A percentile compares a stretch with the other conserved stretches of the same genome.
These are phyloP conservation scores for Skeletonema tropicum DNA, from an alignment of 108 stramenopile species.

Conservation along the genomic window DNA sequence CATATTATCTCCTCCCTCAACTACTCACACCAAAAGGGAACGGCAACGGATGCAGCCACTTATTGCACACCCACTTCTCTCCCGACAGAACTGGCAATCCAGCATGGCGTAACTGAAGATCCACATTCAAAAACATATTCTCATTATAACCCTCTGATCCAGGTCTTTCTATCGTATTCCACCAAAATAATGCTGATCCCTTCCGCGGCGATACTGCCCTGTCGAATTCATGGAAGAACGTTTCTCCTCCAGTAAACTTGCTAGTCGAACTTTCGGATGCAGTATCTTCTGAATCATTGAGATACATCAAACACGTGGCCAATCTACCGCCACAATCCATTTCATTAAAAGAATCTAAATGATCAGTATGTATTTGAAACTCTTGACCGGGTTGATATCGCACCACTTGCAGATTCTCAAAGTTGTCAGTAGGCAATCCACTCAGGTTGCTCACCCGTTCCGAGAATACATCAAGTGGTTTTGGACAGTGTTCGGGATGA, in stretches of 20 bases:
- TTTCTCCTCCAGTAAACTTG: slow-evolving; percentile 42
- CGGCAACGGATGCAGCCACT: slow-evolving; percentile 53
- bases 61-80: slow-evolving; percentile 55
- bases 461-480: slow-evolving; percentile 37
- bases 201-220: slow-evolving; percentile 21
- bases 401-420: slow-evolving; percentile 64
- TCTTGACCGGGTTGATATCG: slow-evolving; percentile 47
- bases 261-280: background rate
- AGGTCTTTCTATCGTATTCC: slow-evolving; percentile 54
- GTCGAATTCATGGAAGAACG: slow-evolving; percentile 44
- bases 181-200: slow-evolving; percentile 52
- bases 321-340: slow-evolving; percentile 50
- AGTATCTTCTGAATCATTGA: slow-evolving; percentile 27
- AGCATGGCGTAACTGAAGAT: slow-evolving; percentile 46
- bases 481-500: slow-evolving; percentile 22
- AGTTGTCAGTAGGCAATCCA: slow-evolving; percentile 38
- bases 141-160: slow-evolving; percentile 35
- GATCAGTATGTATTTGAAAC: slow-evolving; percentile 57
- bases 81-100: slow-evolving; percentile 43
- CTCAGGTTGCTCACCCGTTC: slow-evolving; percentile 23
- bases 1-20: background rate
- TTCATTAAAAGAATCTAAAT: slow-evolving; percentile 55
- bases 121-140: slow-evolving; percentile 46
- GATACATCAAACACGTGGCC: slow-evolving; percentile 53
- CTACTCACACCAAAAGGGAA: slow-evolving; percentile 39